Conservation (phyloP, 805 yeast genomes). For the Pichia ethanolica region DNA sequence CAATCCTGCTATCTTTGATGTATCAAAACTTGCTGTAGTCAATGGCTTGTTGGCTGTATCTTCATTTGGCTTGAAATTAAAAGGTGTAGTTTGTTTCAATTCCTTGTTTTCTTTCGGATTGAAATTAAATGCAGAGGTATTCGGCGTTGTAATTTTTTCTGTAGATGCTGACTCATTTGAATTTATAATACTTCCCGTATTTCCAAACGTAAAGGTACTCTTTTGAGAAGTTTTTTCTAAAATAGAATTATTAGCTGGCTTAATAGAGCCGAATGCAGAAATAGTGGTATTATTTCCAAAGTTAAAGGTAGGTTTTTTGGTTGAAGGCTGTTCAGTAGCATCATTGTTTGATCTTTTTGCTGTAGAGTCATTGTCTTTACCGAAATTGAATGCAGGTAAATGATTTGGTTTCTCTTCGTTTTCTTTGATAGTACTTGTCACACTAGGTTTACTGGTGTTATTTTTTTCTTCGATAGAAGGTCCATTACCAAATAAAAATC, state of each 20-base stretch:
- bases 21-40: no score
- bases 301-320: neutral
- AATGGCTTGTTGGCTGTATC: neutral
- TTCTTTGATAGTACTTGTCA: no score
- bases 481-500: neutral
- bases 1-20: neutral
- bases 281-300: neutral
- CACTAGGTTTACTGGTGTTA: no score
- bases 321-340: no score
- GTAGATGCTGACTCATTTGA: no score
- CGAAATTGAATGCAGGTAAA: no score
- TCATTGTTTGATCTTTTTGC: no score
- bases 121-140: neutral
- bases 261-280: neutral
- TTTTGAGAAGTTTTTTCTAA: neutral
- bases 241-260: neutral
- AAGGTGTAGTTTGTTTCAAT: neutral
- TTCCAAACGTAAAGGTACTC: no score
- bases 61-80: neutral
- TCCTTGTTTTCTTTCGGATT: neutral
- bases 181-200: no score
- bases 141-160: neutral
- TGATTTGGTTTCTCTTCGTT: no score
- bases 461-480: no score
- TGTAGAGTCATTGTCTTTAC: no score